Evolutionary conservation across 768 basidiomycete genomes (phyloP), one percentile per base, ranked within the genome.

Genomic region (Butyriboletus loyo): DNA sequence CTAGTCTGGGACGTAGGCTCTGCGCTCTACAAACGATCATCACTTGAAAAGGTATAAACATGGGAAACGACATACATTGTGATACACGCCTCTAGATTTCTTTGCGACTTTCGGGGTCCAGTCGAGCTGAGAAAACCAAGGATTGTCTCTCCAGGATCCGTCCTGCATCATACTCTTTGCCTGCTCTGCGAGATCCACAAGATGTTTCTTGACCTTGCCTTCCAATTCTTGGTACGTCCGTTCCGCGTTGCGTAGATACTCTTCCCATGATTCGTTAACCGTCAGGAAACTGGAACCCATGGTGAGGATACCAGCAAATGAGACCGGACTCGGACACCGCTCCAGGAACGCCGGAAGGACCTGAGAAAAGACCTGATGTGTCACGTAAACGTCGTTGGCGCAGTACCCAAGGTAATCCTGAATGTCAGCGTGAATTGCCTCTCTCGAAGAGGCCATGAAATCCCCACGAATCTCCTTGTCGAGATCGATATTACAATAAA

Each of bases 211-310:
- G 36, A 91, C 79, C 37, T 75, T 77, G n/a, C 77, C 75, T 52
- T 87, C 84, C 46, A 96, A 73, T 48, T 85, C 82, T 22, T 73
- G 72, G 71, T 90, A 98, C 15, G 82, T 85, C 24, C 67, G 68
- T 62, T 99, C 96, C 0, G 96, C 92, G 14, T 77, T 78, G 32
- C 79, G 72, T 19, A 98, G 67, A 69, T 98, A 98, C 13, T 73
- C 72, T 55, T 94, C 84, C 97, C 96, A 98, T 47, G 81, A 77
- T 60, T 92, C 77, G 66, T 98, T 89, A 43, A 98, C 93, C 1
- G 92, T 86, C 37, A 99, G 74, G 63, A 98, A 91, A 46, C 89
- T 86, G 17, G 87, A 91, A 1, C 92, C 90, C 97, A 99, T 98
- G 4, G 83, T 83, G 38, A 95, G 72, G 25, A 94, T 79, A 6